These are phyloP conservation scores for Polygonum aviculare DNA, from an alignment of 148 eudicot species.

Conservation along the genomic window DNA sequence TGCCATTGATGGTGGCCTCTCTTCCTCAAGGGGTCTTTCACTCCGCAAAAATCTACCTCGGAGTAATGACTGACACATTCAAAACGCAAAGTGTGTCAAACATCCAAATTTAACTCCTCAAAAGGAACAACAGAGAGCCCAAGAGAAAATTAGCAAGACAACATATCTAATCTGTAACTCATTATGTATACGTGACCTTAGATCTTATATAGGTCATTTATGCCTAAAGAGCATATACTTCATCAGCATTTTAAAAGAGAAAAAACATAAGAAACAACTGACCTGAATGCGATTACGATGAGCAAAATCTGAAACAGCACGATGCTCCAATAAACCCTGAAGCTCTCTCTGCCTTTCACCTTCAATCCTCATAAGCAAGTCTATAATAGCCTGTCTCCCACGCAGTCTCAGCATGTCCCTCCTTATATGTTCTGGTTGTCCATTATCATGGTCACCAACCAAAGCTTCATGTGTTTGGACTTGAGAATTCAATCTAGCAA, in stretches of 20 bases:
- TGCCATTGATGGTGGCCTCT: constrained; percentile 71
- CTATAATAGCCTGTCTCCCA: constrained; percentile 90
- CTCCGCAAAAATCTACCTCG: constrained; percentile 92
- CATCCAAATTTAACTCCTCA: background rate
- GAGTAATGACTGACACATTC: constrained; percentile 60
- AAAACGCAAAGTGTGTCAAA: background rate
- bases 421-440: constrained; percentile 71
- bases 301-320: constrained; percentile 95
- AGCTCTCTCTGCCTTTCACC: constrained; percentile 95
- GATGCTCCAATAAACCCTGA: constrained; percentile 82
- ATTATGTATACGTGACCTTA: background rate
- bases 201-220: background rate
- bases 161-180: background rate
- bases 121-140: background rate
- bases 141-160: background rate
- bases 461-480: constrained; percentile 37
- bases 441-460: constrained; percentile 41
- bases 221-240: background rate
- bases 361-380: constrained; percentile 84
- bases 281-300: constrained; percentile 99
- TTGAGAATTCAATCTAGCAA: constrained; percentile 23
- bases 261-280: constrained; percentile 8
- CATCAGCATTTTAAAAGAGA: background rate
- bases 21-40: constrained; percentile 72
- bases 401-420: constrained; percentile 81